Base-by-base conservation (phyloP, 106 monocot species). In the Cymbidium sinense region DNA sequence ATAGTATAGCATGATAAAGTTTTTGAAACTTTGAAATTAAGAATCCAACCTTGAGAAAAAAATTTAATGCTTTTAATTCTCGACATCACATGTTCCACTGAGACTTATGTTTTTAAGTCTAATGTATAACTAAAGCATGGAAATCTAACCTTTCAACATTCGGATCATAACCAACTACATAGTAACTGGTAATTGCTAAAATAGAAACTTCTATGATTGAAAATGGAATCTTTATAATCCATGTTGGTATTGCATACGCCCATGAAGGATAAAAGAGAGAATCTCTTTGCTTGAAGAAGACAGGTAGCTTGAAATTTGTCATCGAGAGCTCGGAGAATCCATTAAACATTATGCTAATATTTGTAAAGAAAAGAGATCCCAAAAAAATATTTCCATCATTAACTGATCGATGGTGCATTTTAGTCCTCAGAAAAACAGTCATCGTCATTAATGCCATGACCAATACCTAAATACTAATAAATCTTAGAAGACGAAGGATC, bases 221-320 rank as follows among this genome's bases (percentile, higher is more conserved):
- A 50, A 89, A 65, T 6, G 88, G 88, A 55, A 86, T 89, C 83
- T 83, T 89, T 41, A 89, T 64, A 25, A 89, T 79, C 86, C 88
- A 89, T 34, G 71, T 62, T 29, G 88, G 88, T 18, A 89, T 23
- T 10, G 86, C 78, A 70, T 79, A 89, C 21, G 83, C 58, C 88
- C 88, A 89, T 75, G 88, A 73, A 43, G 88, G 88, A 75, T 73
- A 89, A 62, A 89, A 83, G 55, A 81, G 83, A 27, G 43, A 73
- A 44, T 89, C 88, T 41, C 83, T 76, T 83, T 89, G 88, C 76
- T 89, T 89, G 83, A 78, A 89, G 78, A 89, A 89, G 31, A 86
- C 86, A 37, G 88, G 88, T 12, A 89, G 75, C 76, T 86, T 89
- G 8, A 77, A 7, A 29, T 83, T 73, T 8, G 83, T 81, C 70